These are phyloP conservation scores for Leptographium lundbergii DNA, from an alignment of 2,329 filamentous ascomycete species.

Conservation along the genomic window DNA sequence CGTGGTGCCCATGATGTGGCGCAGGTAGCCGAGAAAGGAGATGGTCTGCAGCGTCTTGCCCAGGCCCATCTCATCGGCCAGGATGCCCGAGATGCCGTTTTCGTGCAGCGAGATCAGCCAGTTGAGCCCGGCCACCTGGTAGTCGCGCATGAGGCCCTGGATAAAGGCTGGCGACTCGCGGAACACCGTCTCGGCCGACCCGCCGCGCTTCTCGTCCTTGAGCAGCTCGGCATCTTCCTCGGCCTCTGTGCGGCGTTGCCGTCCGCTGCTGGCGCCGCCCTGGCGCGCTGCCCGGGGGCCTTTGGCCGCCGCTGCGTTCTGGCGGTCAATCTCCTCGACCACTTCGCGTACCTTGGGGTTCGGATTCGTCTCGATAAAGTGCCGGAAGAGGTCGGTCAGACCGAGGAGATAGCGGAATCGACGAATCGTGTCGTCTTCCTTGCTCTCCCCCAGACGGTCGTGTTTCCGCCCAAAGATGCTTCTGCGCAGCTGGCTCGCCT, in stretches of 20 bases:
- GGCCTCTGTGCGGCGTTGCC: slow-evolving; percentile 82
- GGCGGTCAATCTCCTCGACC: slow-evolving; percentile 86
- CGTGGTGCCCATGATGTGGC: slow-evolving; percentile 78
- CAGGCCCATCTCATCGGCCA: slow-evolving; percentile 97
- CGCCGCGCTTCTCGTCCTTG: slow-evolving; percentile 80
- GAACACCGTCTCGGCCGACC: slow-evolving; percentile 79
- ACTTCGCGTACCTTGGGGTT: slow-evolving; percentile 91
- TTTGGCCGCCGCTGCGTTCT: slow-evolving; percentile 64
- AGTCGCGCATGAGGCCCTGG: slow-evolving; percentile 83
- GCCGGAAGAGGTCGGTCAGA: slow-evolving; percentile 90
- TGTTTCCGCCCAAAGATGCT: slow-evolving; percentile 94
- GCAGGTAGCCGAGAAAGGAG: slow-evolving; percentile 86
- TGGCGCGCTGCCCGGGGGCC: slow-evolving; percentile 67
- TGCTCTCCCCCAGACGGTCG: slow-evolving; percentile 74
- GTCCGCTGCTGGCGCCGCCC: slow-evolving; percentile 68
- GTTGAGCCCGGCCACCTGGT: slow-evolving; percentile 89
- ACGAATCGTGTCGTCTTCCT: slow-evolving; percentile 92
- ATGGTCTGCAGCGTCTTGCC: slow-evolving; percentile 98
- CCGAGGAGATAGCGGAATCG: slow-evolving; percentile 91
- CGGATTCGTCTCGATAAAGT: slow-evolving; percentile 96
- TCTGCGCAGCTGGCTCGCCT: slow-evolving; percentile 79
- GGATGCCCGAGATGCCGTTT: slow-evolving; percentile 95
- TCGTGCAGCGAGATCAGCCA: slow-evolving; percentile 97
- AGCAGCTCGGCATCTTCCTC: slow-evolving; percentile 89
- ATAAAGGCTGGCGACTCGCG: slow-evolving; percentile 88